Percentiles rank a stretch among this genome's conserved stretches.
phyloP scores from a whole-genome alignment of 2,329 filamentous ascomycete species.

The Mariannaea elegans region DNA sequence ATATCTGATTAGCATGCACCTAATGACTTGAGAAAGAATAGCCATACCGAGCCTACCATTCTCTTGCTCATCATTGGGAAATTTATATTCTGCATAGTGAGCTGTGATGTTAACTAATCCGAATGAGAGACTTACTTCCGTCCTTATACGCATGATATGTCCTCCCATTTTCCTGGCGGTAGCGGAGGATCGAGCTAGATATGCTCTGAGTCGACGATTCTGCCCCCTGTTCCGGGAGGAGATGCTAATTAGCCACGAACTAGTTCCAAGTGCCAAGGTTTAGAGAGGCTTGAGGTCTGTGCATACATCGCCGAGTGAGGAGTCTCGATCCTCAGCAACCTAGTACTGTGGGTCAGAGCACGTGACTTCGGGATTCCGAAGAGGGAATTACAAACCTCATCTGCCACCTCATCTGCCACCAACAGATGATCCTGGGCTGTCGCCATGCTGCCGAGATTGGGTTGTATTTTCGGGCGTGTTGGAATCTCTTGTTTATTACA shows the following conservation, averaged over 20 bases:
- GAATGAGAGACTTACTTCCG: background rate
- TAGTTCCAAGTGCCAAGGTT: background rate
- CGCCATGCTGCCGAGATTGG: background rate
- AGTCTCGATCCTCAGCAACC: background rate
- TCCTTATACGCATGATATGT: conserved; percentile 19
- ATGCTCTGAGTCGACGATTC: conserved; percentile 8
- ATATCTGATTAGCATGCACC: background rate
- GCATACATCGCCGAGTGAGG: background rate
- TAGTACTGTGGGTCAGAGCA: background rate
- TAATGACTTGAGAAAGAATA: background rate
- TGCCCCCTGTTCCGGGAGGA: background rate
- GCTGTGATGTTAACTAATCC: background rate
- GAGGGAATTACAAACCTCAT: background rate
- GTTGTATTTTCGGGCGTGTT: background rate
- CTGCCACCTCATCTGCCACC: background rate
- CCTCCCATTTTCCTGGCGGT: conserved; percentile 10
- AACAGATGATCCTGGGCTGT: background rate
- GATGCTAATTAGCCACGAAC: background rate
- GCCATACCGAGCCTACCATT: conserved; percentile 9
- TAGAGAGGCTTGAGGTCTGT: background rate
- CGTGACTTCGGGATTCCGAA: background rate
- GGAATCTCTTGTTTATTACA: background rate
- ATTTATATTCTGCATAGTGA: conserved; percentile 1
- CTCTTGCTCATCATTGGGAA: conserved; percentile 11
- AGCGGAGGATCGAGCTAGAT: conserved; percentile 9